phyloP scores from a whole-genome alignment of 2,329 filamentous ascomycete genomes.

The Aspergillus sp. region DNA sequence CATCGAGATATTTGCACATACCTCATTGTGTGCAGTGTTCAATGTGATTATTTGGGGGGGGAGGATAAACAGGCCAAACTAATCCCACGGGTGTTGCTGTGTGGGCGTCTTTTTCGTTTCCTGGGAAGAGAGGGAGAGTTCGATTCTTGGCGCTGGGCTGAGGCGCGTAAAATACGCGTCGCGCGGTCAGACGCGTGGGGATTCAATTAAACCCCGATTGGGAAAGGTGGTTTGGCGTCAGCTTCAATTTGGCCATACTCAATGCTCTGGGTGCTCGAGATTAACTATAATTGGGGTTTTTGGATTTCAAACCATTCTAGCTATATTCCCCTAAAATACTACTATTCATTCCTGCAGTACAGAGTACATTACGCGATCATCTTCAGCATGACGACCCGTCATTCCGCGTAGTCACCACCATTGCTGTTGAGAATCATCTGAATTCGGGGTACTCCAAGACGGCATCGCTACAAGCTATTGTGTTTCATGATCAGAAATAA shows the following conservation, averaged over 20 bases:
- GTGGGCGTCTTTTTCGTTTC: constrained; percentile 14
- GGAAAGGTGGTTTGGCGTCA: constrained; percentile 15
- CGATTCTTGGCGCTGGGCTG: not conserved
- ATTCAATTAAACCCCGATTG: constrained; percentile 36
- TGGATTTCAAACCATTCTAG: not conserved
- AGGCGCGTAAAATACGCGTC: constrained; percentile 17
- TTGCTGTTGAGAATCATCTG: not conserved
- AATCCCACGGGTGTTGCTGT: constrained; percentile 11
- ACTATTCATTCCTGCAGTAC: not conserved
- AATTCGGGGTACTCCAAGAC: not conserved
- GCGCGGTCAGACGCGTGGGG: constrained; percentile 21
- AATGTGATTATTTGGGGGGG: constrained; percentile 4
- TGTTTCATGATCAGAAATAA: not conserved
- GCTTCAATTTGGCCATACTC: not conserved
- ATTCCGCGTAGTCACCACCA: not conserved
- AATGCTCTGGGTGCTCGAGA: not conserved
- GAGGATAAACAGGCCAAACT: constrained; percentile 6
- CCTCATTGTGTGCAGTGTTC: constrained; percentile 30
- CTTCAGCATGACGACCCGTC: not conserved
- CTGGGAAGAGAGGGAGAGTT: constrained; percentile 12
- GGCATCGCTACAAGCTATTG: not conserved
- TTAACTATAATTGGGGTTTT: no score
- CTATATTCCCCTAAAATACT: not conserved
- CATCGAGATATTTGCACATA: constrained; percentile 17
- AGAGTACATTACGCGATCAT: not conserved